Evolutionary conservation across 2,329 filamentous ascomycete genomes (phyloP), one percentile per base, ranked within the genome.

Genomic region (Arthrobotrys conoides): DNA sequence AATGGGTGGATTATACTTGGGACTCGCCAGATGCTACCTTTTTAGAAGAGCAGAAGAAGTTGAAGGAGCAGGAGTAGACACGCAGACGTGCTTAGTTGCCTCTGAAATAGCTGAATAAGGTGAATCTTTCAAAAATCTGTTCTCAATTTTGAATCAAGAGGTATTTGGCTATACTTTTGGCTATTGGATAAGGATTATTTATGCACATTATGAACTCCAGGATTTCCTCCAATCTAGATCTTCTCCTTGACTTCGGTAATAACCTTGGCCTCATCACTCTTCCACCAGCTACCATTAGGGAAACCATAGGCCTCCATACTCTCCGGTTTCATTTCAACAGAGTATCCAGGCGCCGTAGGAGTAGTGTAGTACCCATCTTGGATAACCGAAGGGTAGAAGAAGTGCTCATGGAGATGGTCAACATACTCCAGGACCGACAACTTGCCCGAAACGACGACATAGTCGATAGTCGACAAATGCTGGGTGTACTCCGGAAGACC

Each of bases 401-500:
- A 97, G 86, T 97, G 94, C 88, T 97, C 94, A 85, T 97, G 94
- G 83, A 97, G 86, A 85, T 97, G 93, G 84, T 97, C 94, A 24
- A 97, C 93, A 85, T 94, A 97, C 87, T 97, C 94, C 72, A 97
- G 86, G 57, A 97, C 89, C 24, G 90, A 93, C 83, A 90, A 88
- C 87, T 94, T 92, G 18, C 92, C 94, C 79, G 88, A 91, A 0
- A 97, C 93, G 53, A 91, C 91, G 2, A 97, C 92, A 82, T 97
- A 97, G 85, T 97, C 94, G 81, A 97, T 96, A 14, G 93, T 97
- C 85, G 90, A 93, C 79, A 97, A 86, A 85, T 97, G 94, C 87
- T 97, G 93, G 0, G 94, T 97, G 86, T 97, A 97, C 85, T 97
- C 94, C 44, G 94, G 93, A 80, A 97, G 87, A 5, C 94, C 94